These are phyloP conservation scores for Eutypella sp. DNA, from an alignment of 2,329 filamentous ascomycete genomes.

Conservation along the genomic window DNA sequence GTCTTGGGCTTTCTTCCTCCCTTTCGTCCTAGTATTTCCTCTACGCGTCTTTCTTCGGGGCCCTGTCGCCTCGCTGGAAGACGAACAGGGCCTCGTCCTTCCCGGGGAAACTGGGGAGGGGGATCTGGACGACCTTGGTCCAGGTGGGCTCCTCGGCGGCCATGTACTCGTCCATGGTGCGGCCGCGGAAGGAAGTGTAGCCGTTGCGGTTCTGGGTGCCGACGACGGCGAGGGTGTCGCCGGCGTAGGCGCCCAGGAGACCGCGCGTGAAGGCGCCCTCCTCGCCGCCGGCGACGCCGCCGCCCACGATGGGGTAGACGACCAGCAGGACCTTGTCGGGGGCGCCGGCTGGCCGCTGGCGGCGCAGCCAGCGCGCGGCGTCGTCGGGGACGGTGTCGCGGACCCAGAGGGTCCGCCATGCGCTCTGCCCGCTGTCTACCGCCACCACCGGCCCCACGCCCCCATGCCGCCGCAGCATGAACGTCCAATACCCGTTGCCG, in stretches of 20 bases:
- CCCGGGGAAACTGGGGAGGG: constrained; percentile 68
- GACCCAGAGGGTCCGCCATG: constrained; percentile 67
- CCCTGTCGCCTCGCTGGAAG: constrained; percentile 48
- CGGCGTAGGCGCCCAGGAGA: constrained; percentile 56
- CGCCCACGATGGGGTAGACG: constrained; percentile 68
- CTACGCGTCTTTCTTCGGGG: constrained; percentile 10
- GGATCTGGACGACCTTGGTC: constrained; percentile 57
- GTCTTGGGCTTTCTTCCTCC: not conserved
- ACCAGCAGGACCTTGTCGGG: constrained; percentile 58
- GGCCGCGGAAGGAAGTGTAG: constrained; percentile 63
- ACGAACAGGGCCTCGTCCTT: constrained; percentile 73
- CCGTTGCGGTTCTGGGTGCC: constrained; percentile 72
- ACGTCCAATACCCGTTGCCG: constrained; percentile 73
- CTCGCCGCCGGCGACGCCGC: constrained; percentile 57
- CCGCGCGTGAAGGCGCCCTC: constrained; percentile 60
- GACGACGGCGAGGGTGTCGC: constrained; percentile 63
- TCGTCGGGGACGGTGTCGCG: constrained; percentile 59
- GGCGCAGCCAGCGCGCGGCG: constrained; percentile 53
- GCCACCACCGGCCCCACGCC: constrained; percentile 45
- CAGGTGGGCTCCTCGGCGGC: constrained; percentile 51
- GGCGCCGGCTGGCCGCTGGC: constrained; percentile 35
- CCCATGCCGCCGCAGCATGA: constrained; percentile 59
- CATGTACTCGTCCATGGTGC: constrained; percentile 65
- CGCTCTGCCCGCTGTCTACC: constrained; percentile 63
- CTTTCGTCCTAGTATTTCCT: not conserved